Evolutionary conservation across 371 early-diverging fungal genomes (phyloP).

Genomic region (Mucor indicus): DNA sequence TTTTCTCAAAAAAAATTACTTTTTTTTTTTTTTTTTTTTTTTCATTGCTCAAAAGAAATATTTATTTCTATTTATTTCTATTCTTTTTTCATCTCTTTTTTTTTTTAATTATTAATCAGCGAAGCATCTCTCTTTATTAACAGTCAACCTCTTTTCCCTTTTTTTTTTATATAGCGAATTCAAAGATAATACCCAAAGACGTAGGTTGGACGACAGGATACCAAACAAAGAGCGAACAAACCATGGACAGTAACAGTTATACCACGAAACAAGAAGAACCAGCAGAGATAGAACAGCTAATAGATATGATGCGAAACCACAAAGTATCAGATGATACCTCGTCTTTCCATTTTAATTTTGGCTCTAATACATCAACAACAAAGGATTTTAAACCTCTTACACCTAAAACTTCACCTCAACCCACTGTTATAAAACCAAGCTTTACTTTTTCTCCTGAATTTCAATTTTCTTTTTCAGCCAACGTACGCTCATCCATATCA

Average conservation of each 20-base stretch:
- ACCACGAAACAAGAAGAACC: neutral
- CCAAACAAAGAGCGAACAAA: conserved; percentile 5
- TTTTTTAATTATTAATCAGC: neutral
- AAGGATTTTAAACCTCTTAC: neutral
- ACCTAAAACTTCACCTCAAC: neutral
- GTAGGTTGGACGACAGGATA: conserved; percentile 10
- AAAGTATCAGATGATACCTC: conserved; percentile 18
- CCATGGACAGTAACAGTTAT: neutral
- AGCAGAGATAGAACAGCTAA: conserved; percentile 23
- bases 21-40: neutral
- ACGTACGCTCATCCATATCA: neutral
- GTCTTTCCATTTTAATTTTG: conserved; percentile 10
- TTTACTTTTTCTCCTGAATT: conserved; percentile 14
- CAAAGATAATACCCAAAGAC: conserved; percentile 18
- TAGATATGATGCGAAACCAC: conserved; percentile 26
- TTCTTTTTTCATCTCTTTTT: neutral
- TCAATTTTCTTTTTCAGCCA: conserved; percentile 17
- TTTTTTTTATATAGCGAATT: neutral
- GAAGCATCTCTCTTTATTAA: neutral
- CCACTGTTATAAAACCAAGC: neutral
- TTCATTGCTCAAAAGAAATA: too few species aligned
- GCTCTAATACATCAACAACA: neutral
- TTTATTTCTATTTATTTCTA: too few species aligned
- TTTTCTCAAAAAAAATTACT: neutral
- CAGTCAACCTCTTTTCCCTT: neutral